Percentiles rank a stretch among this genome's conserved stretches.
Conservation (phyloP, 2,329 filamentous ascomycete genomes). For the Trichoderma sp. region DNA sequence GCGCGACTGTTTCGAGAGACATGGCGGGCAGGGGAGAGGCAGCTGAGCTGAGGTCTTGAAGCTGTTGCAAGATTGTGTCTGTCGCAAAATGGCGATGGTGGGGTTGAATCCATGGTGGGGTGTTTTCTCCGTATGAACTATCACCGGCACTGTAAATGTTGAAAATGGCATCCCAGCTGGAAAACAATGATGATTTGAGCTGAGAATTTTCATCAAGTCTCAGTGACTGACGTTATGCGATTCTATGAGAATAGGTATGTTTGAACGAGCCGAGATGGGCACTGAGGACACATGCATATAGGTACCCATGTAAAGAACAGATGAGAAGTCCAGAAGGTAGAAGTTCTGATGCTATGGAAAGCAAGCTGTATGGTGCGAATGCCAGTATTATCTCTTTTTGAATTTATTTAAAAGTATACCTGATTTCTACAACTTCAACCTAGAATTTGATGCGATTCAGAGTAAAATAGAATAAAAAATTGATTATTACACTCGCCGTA, state of each 20-base stretch:
- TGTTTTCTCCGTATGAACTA: neutral
- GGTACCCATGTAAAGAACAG: too few species aligned
- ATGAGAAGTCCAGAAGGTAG: too few species aligned
- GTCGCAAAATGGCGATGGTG: neutral
- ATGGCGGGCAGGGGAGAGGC: neutral
- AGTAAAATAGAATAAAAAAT: neutral
- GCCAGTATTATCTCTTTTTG: neutral
- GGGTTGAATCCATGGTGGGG: neutral
- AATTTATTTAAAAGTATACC: neutral
- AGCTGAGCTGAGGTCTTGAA: neutral
- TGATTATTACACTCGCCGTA: neutral
- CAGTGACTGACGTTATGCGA: neutral
- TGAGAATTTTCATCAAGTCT: neutral
- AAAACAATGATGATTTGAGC: neutral
- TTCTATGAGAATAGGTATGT: too few species aligned
- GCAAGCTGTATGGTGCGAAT: too few species aligned
- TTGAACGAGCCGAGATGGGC: too few species aligned
- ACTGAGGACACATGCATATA: too few species aligned
- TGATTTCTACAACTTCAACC: neutral
- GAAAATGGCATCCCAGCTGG: neutral
- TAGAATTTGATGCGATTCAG: neutral
- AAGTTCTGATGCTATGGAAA: too few species aligned
- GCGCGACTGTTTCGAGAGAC: constrained; percentile 65
- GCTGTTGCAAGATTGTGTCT: neutral
- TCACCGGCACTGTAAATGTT: neutral